Evolutionary conservation across 2,329 filamentous ascomycete species (phyloP), one percentile per base, ranked within the genome.

Genomic region (Chaetomiaceae sp.): DNA sequence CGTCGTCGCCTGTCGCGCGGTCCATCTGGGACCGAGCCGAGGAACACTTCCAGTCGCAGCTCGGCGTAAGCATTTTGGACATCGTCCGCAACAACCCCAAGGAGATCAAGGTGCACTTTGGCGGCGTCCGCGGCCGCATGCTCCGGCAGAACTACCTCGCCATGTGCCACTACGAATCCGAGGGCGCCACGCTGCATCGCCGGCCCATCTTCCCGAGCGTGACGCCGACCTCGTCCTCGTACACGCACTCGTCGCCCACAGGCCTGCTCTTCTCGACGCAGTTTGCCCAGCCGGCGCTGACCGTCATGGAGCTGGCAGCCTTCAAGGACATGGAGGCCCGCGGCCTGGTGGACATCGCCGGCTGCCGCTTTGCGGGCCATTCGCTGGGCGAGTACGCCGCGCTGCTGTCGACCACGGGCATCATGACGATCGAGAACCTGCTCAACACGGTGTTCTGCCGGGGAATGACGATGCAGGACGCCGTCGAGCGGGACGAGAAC

Each of bases 261-360:
- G 94, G 92, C 65, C 81, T 99, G 51, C 80, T 99, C 34, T 97
- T 92, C 29, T 91, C 92, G 4, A 99, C 92, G 6, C 92, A 97
- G 68, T 97, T 99, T 77, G 97, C 92, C 0, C 92, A 95, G 23
- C 45, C 45, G 2, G 45, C 45, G 2, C 89, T 47, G 14, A 19
- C 33, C 7, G 15, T 38, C 9, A 47, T 38, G 33, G 45, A 47
- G 17, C 17, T 38, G 33, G 45, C 45, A 33, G 45, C 33, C 64
- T 97, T 96, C 65, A 91, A 96, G 74, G 92, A 97, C 71, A 96
- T 99, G 91, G 89, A 89, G 66, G 82, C 89, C 63, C 96, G 95
- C 79, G 94, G 94, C 57, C 81, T 97, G 29, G 91, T 97, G 31
- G 89, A 56, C 91, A 96, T n/a, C n/a, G n/a, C 76, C 95, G 89